phyloP scores from a whole-genome alignment of 2,329 filamentous ascomycete species.

The Fusarium odoratissimum region DNA sequence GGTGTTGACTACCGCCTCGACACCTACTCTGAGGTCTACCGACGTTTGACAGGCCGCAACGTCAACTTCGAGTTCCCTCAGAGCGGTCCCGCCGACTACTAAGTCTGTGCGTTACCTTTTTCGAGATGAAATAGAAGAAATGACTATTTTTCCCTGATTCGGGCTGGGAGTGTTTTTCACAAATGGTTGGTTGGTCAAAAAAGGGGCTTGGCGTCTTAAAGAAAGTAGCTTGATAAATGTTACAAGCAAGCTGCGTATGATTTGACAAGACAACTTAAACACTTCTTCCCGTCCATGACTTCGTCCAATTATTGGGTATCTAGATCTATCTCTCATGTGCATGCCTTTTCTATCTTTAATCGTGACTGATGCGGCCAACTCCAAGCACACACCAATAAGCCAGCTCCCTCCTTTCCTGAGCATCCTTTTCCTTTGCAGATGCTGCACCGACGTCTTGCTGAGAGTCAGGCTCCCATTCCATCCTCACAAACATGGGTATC shows the following conservation, averaged over 20 bases:
- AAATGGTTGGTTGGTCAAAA: constrained; percentile 53
- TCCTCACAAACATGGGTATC: constrained; percentile 91
- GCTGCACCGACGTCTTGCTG: constrained; percentile 72
- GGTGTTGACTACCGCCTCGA: constrained; percentile 99
- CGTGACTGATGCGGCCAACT: constrained; percentile 79
- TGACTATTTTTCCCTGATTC: constrained; percentile 22
- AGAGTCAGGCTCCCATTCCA: constrained; percentile 87
- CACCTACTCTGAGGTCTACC: constrained; percentile 99
- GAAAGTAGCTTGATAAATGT: constrained; percentile 62
- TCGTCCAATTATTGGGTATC: constrained; percentile 56
- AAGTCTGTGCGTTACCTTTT: constrained; percentile 57
- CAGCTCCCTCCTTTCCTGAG: constrained; percentile 84
- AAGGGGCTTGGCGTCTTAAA: constrained; percentile 63
- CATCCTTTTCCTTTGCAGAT: constrained; percentile 66
- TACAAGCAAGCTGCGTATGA: constrained; percentile 59
- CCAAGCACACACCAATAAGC: constrained; percentile 97
- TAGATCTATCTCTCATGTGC: constrained; percentile 44
- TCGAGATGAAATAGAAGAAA: constrained; percentile 34
- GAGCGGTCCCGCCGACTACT: constrained; percentile 81
- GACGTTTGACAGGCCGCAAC: constrained; percentile 93
- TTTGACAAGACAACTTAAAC: constrained; percentile 51
- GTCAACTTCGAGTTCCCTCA: constrained; percentile 99
- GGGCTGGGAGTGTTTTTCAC: constrained; percentile 51
- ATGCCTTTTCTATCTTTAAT: constrained; percentile 43
- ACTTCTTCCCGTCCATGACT: constrained; percentile 46